Percentiles rank a stretch among this genome's conserved stretches.
These are phyloP conservation scores for Volutella citrinella DNA, from an alignment of 2,329 filamentous ascomycete genomes.

Conservation along the genomic window DNA sequence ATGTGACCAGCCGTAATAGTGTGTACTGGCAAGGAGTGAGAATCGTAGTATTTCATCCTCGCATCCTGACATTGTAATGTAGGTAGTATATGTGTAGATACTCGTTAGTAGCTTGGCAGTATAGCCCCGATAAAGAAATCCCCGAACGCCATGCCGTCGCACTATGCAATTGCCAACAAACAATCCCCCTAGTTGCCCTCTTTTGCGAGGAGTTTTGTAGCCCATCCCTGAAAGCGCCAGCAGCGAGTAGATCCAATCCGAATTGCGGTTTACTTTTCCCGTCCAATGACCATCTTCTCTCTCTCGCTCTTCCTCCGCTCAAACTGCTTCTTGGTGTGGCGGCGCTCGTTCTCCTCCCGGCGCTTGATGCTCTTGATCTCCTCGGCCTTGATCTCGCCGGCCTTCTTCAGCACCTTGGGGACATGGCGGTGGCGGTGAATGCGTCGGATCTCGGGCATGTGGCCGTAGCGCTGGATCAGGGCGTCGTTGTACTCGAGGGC, in stretches of 20 bases:
- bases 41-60: no score
- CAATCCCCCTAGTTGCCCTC: no score
- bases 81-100: slow-evolving; percentile 19
- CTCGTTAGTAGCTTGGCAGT: slow-evolving; percentile 18
- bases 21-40: no score
- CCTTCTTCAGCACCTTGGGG: slow-evolving; percentile 93
- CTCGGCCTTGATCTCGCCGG: slow-evolving; percentile 87
- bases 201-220: no score
- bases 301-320: slow-evolving; percentile 72
- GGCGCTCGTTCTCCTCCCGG: slow-evolving; percentile 89
- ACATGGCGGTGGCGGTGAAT: slow-evolving; percentile 90
- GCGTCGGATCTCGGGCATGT: slow-evolving; percentile 93
- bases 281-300: slow-evolving; percentile 86
- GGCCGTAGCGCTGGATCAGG: slow-evolving; percentile 76
- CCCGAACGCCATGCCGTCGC: slow-evolving; percentile 34
- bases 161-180: slow-evolving; percentile 17
- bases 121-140: slow-evolving; percentile 17
- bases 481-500: slow-evolving; percentile 90
- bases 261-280: slow-evolving; percentile 55
- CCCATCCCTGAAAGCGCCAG: no score
- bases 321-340: slow-evolving; percentile 82
- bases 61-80: no score
- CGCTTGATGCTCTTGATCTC: slow-evolving; percentile 86
- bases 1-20: no score
- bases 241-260: no score